Conservation (phyloP, 208 protist genomes). For the Trypanosoma cruzi region DNA sequence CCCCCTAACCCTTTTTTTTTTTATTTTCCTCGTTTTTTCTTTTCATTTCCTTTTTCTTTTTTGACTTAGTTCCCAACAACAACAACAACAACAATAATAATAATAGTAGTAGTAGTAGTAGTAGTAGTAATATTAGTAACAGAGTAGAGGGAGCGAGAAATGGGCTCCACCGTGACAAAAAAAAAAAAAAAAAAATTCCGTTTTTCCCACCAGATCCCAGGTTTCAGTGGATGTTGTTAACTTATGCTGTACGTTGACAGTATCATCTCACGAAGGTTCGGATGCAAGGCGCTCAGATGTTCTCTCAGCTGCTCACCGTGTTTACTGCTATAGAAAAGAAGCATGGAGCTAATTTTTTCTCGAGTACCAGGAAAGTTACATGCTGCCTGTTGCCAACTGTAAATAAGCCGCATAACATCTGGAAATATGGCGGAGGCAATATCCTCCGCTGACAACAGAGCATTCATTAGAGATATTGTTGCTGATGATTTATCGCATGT, state of each 20-base stretch:
- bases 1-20: neutral
- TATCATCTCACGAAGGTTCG: slow-evolving; percentile 38
- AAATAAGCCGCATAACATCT: slow-evolving; percentile 54
- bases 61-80: too few relatives aligned
- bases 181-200: too few relatives aligned
- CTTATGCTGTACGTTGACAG: slow-evolving; percentile 26
- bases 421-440: slow-evolving; percentile 38
- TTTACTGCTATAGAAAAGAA: slow-evolving; percentile 29
- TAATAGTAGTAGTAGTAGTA: too few relatives aligned
- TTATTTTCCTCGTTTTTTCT: neutral
- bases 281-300: slow-evolving; percentile 21
- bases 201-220: too few relatives aligned
- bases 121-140: too few relatives aligned
- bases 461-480: slow-evolving; percentile 64
- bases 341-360: slow-evolving; percentile 37
- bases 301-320: slow-evolving; percentile 29
- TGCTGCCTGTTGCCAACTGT: slow-evolving; percentile 69
- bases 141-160: neutral
- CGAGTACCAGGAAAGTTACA: slow-evolving; percentile 45
- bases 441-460: slow-evolving; percentile 39
- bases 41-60: neutral
- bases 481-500: slow-evolving; percentile 73
- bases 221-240: neutral
- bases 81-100: too few relatives aligned
- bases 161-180: too few relatives aligned